phyloP scores from a whole-genome alignment of 257 asterid genomes.

The Coffea eugenioides region DNA sequence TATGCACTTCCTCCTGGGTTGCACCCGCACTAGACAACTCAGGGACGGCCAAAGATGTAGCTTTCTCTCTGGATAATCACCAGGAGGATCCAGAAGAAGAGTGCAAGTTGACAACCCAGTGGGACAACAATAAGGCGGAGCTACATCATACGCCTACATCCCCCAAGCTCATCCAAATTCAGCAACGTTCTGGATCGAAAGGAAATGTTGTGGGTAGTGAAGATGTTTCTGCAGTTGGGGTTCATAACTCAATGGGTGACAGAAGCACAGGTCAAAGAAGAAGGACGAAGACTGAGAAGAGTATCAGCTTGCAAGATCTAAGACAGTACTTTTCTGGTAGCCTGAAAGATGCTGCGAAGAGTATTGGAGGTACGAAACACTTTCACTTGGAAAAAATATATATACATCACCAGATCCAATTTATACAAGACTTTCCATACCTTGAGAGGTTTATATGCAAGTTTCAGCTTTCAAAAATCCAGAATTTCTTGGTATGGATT shows the following conservation, averaged over 20 bases:
- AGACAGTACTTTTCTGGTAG: constrained; percentile 77
- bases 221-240: constrained; percentile 36
- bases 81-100: constrained; percentile 45
- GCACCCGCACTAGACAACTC: constrained; percentile 33
- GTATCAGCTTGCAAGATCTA: constrained; percentile 65
- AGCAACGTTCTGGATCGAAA: constrained; percentile 37
- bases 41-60: constrained; percentile 47
- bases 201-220: constrained; percentile 32
- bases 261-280: constrained; percentile 46
- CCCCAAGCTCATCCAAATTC: constrained; percentile 32
- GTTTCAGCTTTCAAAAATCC: background rate
- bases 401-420: background rate
- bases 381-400: background rate
- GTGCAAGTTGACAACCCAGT: constrained; percentile 43
- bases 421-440: background rate
- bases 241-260: constrained; percentile 30
- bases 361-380: constrained; percentile 63
- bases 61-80: constrained; percentile 36
- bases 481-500: background rate
- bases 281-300: constrained; percentile 62
- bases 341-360: constrained; percentile 80
- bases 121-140: constrained; percentile 37
- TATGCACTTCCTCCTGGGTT: constrained; percentile 45
- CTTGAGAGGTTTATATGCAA: background rate
- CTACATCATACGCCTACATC: constrained; percentile 24